Conservation (phyloP, 2,329 filamentous ascomycete species). For the Zymoseptoria ardabiliae region DNA sequence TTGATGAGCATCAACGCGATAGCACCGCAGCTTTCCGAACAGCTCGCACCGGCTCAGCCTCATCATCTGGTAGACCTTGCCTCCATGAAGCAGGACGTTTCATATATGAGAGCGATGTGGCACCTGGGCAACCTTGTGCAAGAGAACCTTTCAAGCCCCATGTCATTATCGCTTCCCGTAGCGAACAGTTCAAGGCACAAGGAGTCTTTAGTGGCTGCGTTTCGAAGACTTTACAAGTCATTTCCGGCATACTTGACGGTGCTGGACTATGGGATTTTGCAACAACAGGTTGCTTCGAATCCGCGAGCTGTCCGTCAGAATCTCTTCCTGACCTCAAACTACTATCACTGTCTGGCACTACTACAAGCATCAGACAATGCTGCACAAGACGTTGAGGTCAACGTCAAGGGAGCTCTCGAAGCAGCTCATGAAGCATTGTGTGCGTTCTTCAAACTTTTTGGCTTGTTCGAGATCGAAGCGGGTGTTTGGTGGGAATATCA, state of each 20-base stretch:
- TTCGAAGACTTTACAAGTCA: constrained; percentile 62
- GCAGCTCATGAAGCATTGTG: constrained; percentile 68
- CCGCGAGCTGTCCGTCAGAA: constrained; percentile 66
- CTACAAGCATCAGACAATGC: constrained; percentile 64
- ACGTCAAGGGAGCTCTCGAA: constrained; percentile 63
- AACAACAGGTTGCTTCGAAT: constrained; percentile 50
- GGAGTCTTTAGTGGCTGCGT: constrained; percentile 61
- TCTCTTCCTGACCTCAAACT: constrained; percentile 72
- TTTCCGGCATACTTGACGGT: constrained; percentile 65
- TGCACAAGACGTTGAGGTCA: constrained; percentile 44
- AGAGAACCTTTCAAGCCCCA: constrained; percentile 66
- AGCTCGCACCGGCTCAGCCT: constrained; percentile 26
- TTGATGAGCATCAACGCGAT: constrained; percentile 42
- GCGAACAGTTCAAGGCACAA: constrained; percentile 62
- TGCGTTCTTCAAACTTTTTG: constrained; percentile 67
- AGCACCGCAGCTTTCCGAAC: constrained; percentile 9
- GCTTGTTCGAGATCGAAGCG: constrained; percentile 61
- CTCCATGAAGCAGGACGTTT: constrained; percentile 29
- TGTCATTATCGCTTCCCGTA: constrained; percentile 66
- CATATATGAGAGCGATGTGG: constrained; percentile 70
- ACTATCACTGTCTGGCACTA: constrained; percentile 75
- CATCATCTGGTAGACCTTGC: constrained; percentile 28
- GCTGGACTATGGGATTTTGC: constrained; percentile 56
- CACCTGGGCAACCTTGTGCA: constrained; percentile 71
- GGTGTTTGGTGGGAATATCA: constrained; percentile 78